Evolutionary conservation across 129 eudicot species (phyloP), one percentile per base, ranked within the genome.

Genomic region (Solidago caesia): DNA sequence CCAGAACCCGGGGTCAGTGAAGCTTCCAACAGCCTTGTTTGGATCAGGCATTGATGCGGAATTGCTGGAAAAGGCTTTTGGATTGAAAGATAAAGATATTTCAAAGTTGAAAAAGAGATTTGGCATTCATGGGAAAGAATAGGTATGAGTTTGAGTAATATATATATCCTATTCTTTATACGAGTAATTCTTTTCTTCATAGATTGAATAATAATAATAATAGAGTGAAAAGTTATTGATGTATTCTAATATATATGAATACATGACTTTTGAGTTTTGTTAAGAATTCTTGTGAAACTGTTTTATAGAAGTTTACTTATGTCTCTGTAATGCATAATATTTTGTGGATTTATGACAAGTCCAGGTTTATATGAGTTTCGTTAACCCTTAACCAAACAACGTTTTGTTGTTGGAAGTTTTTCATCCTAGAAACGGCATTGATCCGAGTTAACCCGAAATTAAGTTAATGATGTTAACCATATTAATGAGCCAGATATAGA

Each of bases 1-100:
- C 75, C 96, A 92, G 82, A 89, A 87, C 74, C 96, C 96, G 3
- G 98, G 94, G 33, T 74, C 82, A 68, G 80, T 92, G 69, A 92
- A 79, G 71, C 83, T 92, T 78, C 93, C 96, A n/a, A 42, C 76
- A 16, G 87, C 91, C 12, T 85, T 92, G 79, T 92, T 92, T 65
- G 96, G 96, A 39, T 83, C 93, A 0, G 89, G 82, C 0, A 85
- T 89, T 7, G 67, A 82, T 15, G 77, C 70, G 6, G 92, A 82
- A 81, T 56, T 91, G 76, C 66, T 91, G 89, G 81, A 82, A 84
- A 91, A 91, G 85, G 89, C 84, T 13, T 88, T 91, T 77, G 97
- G 97, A 16, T 88, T 91, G 82, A 84, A 80, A 44, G 5, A 62
- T 48, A 85, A 87, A 72, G 93, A 89, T 44, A 64, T 89, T 75